Percentiles rank a stretch among this genome's conserved stretches.
These are phyloP conservation scores for Hanseniaspora lachancei DNA, from an alignment of 805 yeast species.

Conservation along the genomic window DNA sequence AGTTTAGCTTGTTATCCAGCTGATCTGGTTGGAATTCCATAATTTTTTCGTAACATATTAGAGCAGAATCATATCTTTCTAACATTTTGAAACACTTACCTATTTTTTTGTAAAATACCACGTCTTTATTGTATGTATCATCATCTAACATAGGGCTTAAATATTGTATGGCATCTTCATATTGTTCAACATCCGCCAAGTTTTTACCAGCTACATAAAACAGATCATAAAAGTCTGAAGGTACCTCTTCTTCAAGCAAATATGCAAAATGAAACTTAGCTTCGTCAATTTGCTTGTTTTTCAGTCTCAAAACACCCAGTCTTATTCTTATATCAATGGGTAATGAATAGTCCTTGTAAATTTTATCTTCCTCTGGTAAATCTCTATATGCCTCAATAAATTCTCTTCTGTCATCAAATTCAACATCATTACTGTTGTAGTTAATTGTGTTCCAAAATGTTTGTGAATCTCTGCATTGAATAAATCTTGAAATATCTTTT, in stretches of 20 bases:
- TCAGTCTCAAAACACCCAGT: slow-evolving; percentile 60
- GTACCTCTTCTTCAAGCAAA: slow-evolving; percentile 41
- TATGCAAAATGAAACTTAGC: slow-evolving; percentile 58
- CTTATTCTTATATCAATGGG: slow-evolving; percentile 84
- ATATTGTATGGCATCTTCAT: slow-evolving; percentile 62
- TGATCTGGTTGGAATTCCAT: slow-evolving; percentile 47
- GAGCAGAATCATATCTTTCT: slow-evolving; percentile 56
- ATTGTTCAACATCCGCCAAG: slow-evolving; percentile 53
- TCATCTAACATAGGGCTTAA: slow-evolving; percentile 43
- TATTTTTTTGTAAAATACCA: slow-evolving; percentile 39
- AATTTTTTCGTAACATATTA: slow-evolving; percentile 41
- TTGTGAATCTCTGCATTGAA: slow-evolving; percentile 50
- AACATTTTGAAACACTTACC: slow-evolving; percentile 69
- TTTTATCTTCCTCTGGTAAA: slow-evolving; percentile 28
- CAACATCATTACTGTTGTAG: slow-evolving; percentile 50
- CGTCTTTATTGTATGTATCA: slow-evolving; percentile 36
- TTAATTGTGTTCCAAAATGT: slow-evolving; percentile 30
- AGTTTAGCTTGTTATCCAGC: slow-evolving; percentile 57
- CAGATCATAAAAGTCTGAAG: slow-evolving; percentile 53
- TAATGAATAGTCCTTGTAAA: slow-evolving; percentile 32
- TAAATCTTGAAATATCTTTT: slow-evolving; percentile 69
- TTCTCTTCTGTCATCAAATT: slow-evolving; percentile 62
- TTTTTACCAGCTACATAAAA: slow-evolving; percentile 64
- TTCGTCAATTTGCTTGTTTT: slow-evolving; percentile 49
- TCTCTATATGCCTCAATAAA: slow-evolving; percentile 34